phyloP scores from a whole-genome alignment of 2,329 filamentous ascomycete genomes.

The Trichoderma cornu-damae region DNA sequence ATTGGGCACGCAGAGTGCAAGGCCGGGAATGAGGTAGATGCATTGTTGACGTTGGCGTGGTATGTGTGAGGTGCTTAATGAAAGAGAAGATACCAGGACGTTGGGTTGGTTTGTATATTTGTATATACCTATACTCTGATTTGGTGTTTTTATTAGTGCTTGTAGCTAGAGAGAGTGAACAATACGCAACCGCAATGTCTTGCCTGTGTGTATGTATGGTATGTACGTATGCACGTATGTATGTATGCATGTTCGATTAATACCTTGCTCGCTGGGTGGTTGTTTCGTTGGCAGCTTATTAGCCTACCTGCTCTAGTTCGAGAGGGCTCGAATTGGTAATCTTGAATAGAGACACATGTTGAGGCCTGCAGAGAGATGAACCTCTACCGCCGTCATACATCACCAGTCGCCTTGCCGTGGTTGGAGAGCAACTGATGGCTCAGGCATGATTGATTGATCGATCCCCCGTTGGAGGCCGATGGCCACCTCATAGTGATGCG shows the following conservation, averaged over 20 bases:
- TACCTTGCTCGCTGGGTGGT: background rate
- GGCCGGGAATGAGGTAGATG: conserved; percentile 45
- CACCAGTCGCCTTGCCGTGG: no score
- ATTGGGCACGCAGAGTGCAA: conserved; percentile 76
- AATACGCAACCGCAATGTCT: background rate
- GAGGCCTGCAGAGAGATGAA: no score
- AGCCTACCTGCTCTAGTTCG: no score
- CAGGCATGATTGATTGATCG: no score
- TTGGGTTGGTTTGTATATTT: conserved; percentile 1
- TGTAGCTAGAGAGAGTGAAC: background rate
- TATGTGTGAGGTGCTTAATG: conserved; percentile 11
- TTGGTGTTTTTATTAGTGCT: background rate
- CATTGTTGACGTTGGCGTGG: background rate
- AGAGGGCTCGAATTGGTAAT: no score
- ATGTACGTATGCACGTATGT: no score
- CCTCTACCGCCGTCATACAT: no score
- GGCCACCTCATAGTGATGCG: no score
- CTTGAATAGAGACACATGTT: no score
- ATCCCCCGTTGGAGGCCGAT: no score
- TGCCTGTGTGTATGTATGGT: background rate
- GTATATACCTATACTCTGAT: conserved; percentile 12
- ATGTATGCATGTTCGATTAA: no score
- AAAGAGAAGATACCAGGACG: conserved; percentile 12
- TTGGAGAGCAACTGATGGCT: no score
- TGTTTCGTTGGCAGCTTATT: background rate